Evolutionary conservation across 2,329 filamentous ascomycete genomes (phyloP).

Genomic region (Emmonsiellopsis sp.): DNA sequence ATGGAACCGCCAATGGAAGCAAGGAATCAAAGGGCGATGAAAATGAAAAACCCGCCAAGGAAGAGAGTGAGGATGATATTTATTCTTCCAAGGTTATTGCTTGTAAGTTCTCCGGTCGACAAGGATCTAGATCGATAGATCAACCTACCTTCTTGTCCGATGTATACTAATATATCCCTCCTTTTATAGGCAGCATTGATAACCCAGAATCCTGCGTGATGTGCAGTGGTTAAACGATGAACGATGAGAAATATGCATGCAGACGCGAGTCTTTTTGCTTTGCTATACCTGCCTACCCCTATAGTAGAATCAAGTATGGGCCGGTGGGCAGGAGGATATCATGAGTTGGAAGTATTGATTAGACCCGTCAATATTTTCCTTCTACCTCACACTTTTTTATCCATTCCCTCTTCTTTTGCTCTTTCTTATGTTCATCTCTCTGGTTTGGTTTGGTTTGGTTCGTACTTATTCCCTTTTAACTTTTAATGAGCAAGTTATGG

Average conservation of each 20-base stretch:
- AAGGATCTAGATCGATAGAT: neutral
- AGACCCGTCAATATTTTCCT: too few relatives aligned
- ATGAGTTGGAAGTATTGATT: too few relatives aligned
- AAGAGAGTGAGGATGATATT: constrained; percentile 73
- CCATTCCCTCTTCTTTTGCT: too few relatives aligned
- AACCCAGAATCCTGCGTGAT: constrained; percentile 92
- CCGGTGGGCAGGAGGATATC: too few relatives aligned
- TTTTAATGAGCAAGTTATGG: too few relatives aligned
- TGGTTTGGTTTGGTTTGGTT: too few relatives aligned
- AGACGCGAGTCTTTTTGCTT: too few relatives aligned
- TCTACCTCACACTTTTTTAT: too few relatives aligned
- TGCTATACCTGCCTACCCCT: too few relatives aligned
- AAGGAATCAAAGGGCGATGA: constrained; percentile 23
- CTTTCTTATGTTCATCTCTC: too few relatives aligned
- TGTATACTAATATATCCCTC: constrained; percentile 22
- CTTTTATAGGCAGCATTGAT: constrained; percentile 70
- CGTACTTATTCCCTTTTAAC: too few relatives aligned
- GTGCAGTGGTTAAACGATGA: constrained; percentile 71
- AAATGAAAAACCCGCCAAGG: constrained; percentile 42
- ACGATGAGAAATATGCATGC: neutral
- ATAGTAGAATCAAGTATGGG: too few relatives aligned
- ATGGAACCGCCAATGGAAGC: constrained; percentile 44
- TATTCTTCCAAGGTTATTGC: constrained; percentile 86
- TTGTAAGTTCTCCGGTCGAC: constrained; percentile 50
- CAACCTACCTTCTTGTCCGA: neutral